phyloP scores from a whole-genome alignment of 306 rosid genomes.

The Trichosanthes cucumerina region DNA sequence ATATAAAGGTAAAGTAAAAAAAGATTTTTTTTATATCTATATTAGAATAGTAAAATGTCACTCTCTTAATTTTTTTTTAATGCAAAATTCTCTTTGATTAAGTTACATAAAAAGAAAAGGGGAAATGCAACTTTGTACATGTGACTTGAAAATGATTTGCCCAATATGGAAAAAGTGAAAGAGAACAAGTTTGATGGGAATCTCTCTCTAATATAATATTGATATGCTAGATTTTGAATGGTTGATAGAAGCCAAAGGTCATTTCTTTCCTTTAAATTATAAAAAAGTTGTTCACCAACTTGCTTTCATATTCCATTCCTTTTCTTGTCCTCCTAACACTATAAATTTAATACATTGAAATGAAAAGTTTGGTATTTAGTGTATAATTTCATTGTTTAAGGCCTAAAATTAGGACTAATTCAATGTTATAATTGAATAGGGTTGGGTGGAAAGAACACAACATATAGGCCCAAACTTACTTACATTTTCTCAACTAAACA shows the following conservation, averaged over 20 bases:
- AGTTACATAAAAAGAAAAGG: background rate
- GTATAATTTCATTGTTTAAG: background rate
- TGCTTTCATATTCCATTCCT: background rate
- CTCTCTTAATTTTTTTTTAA: background rate
- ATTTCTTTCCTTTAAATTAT: background rate
- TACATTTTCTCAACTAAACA: too few species aligned
- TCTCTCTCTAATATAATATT: background rate
- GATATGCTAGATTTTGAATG: background rate
- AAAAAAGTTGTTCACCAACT: background rate
- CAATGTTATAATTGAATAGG: background rate
- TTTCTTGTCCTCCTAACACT: background rate
- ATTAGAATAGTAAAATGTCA: background rate
- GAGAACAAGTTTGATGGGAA: background rate
- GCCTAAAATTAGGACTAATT: background rate
- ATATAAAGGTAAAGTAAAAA: background rate
- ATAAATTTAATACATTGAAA: background rate
- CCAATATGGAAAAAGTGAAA: background rate
- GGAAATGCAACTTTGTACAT: background rate
- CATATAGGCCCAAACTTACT: too few species aligned
- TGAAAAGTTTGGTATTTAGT: background rate
- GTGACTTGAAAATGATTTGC: slow-evolving; percentile 3
- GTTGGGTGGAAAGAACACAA: background rate
- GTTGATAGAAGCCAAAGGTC: background rate
- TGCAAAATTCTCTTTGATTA: background rate
- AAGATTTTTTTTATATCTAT: background rate